A percentile compares a stretch with the other conserved stretches of the same genome.
Evolutionary conservation across 345 rosid genomes (phyloP).

Genomic region (Ceriops zippeliana): DNA sequence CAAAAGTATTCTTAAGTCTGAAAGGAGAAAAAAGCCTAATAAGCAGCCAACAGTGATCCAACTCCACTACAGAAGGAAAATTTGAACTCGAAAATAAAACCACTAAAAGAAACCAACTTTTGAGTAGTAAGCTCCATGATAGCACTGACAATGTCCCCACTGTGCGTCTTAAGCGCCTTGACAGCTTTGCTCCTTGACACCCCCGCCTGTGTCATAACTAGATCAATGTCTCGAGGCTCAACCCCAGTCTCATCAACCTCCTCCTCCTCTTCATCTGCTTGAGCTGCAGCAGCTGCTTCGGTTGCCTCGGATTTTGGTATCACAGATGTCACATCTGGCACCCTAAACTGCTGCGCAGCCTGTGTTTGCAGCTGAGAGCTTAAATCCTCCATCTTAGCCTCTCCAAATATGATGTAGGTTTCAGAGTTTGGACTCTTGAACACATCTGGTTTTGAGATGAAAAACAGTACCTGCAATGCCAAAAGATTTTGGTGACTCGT

Average conservation of each 20-base stretch:
- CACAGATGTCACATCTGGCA: constrained; percentile 66
- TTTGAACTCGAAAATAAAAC: background rate
- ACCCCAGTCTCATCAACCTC: constrained; percentile 71
- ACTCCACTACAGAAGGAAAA: too few relatives aligned
- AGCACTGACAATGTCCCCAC: constrained; percentile 89
- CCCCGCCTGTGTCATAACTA: constrained; percentile 86
- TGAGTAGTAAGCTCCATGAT: constrained; percentile 87
- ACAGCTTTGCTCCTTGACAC: constrained; percentile 70
- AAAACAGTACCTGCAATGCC: constrained; percentile 58
- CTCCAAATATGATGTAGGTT: constrained; percentile 79
- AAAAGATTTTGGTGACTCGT: constrained; percentile 6
- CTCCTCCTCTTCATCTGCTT: constrained; percentile 71
- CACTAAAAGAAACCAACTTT: constrained; percentile 2
- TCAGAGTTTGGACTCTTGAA: constrained; percentile 88
- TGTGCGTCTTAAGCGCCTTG: constrained; percentile 63
- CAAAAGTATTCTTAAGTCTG: too few relatives aligned
- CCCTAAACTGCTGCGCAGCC: constrained; percentile 85
- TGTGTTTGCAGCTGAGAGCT: constrained; percentile 89
- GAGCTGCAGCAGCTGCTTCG: constrained; percentile 20
- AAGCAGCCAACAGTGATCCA: too few relatives aligned
- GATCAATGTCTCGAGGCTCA: constrained; percentile 74
- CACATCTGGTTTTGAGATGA: constrained; percentile 83
- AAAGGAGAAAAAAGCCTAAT: too few relatives aligned
- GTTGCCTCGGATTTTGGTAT: constrained; percentile 55
- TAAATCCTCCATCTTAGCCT: constrained; percentile 90